Percentiles rank a stretch among this genome's conserved stretches.
These are phyloP conservation scores for Zizania latifolia DNA, from an alignment of 176 grass and related monocot species.

Conservation along the genomic window DNA sequence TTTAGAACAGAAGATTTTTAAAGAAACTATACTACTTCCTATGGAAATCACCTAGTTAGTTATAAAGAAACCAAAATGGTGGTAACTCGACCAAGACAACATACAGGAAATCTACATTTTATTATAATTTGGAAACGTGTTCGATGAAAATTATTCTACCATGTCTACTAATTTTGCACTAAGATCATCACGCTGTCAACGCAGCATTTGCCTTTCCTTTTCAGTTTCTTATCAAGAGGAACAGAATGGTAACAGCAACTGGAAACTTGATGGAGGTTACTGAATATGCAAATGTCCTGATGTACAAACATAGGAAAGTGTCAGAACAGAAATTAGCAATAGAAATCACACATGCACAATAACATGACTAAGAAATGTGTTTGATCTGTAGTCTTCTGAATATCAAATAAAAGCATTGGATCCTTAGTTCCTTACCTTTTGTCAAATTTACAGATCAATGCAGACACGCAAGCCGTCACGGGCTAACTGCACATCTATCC, in stretches of 20 bases:
- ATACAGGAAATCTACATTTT: too few species aligned
- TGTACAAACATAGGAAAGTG: not conserved
- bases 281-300: constrained; percentile 8
- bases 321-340: not conserved
- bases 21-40: too few species aligned
- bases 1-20: too few species aligned
- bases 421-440: constrained; percentile 42
- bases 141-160: not conserved
- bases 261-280: not conserved
- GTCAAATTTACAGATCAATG: constrained; percentile 58
- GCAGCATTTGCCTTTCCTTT: not conserved
- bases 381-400: not conserved
- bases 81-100: too few species aligned
- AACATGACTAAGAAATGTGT: too few species aligned
- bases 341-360: not conserved
- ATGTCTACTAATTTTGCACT: not conserved
- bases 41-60: too few species aligned
- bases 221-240: constrained; percentile 13
- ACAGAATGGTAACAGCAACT: not conserved
- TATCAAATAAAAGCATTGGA: not conserved
- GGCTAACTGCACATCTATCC: constrained; percentile 84
- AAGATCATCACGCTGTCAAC: not conserved
- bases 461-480: constrained; percentile 61
- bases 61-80: too few species aligned
- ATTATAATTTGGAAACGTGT: not conserved